Percentiles rank a stretch among this genome's conserved stretches.
Conservation (phyloP, 1,139 yeast genomes). For the Geotrichum histeridarum region DNA sequence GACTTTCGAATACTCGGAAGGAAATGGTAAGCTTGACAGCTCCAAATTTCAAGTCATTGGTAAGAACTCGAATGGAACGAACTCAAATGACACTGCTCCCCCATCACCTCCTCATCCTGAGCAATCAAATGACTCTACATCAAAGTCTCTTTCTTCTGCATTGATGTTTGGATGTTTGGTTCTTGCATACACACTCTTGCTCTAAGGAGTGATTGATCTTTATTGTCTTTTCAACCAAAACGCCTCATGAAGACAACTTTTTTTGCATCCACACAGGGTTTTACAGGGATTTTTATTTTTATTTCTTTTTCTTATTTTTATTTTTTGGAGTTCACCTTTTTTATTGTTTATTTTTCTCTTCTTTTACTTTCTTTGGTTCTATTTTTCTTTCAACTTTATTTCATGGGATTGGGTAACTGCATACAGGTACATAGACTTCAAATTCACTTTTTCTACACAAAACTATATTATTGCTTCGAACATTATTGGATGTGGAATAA, state of each 20-base stretch:
- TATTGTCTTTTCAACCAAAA: too few species aligned
- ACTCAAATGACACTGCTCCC: background rate
- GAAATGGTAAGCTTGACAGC: conserved; percentile 5
- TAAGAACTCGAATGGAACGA: background rate
- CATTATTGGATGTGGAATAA: too few species aligned
- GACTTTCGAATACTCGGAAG: conserved; percentile 16
- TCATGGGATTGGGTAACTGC: background rate
- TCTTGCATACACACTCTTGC: background rate
- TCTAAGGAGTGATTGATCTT: background rate
- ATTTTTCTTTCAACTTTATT: background rate
- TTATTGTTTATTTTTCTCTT: background rate
- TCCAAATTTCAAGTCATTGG: background rate
- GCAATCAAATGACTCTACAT: background rate
- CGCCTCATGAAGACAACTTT: background rate
- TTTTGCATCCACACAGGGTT: background rate
- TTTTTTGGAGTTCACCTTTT: background rate
- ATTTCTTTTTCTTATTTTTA: background rate
- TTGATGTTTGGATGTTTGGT: background rate
- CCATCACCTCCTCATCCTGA: background rate
- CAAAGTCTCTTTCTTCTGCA: background rate
- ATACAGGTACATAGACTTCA: background rate
- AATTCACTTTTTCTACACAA: too few species aligned
- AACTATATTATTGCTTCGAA: too few species aligned
- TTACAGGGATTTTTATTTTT: background rate
- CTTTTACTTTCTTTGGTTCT: background rate